Percentiles rank a stretch among this genome's conserved stretches.
Evolutionary conservation across 139 green algal species (phyloP).

Genomic region (Chlorella sp.): DNA sequence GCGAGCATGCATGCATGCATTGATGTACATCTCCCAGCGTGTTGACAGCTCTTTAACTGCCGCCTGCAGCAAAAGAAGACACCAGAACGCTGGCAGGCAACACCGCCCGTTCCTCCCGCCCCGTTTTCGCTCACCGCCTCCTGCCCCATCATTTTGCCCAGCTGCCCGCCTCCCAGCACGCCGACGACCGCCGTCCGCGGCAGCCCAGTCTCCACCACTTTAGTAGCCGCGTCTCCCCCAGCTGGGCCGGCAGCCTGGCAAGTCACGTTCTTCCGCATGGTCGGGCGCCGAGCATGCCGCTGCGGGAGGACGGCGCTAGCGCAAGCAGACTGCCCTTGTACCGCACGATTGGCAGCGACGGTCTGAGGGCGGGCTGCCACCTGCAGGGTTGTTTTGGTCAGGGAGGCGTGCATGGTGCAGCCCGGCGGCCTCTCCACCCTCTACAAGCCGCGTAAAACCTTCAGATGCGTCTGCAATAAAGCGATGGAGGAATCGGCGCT

Average conservation of each 20-base stretch:
- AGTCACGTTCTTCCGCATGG: not conserved
- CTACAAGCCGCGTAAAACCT: not conserved
- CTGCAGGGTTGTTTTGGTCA: not conserved
- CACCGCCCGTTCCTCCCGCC: not conserved
- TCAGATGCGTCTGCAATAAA: not conserved
- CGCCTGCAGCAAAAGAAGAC: no score
- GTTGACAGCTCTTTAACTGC: not conserved
- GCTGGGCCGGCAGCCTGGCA: not conserved
- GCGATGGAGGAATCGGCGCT: not conserved
- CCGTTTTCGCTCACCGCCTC: conserved; percentile 77
- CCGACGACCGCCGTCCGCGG: conserved; percentile 75
- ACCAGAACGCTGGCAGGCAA: not conserved
- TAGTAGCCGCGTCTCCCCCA: not conserved
- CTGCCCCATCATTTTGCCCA: conserved; percentile 96
- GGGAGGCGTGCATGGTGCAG: not conserved
- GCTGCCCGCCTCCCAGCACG: conserved; percentile 96
- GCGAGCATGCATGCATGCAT: not conserved
- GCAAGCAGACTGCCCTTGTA: conserved; percentile 18
- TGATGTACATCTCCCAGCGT: not conserved
- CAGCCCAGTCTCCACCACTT: conserved; percentile 37
- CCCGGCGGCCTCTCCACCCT: not conserved
- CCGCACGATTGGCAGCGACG: not conserved
- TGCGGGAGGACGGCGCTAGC: conserved; percentile 52
- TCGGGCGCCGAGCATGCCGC: not conserved
- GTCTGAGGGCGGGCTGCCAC: not conserved